A percentile compares a stretch with the other conserved stretches of the same genome.
Evolutionary conservation across 495 filamentous ascomycete genomes (phyloP).

Genomic region (Hypoxylon rickii): DNA sequence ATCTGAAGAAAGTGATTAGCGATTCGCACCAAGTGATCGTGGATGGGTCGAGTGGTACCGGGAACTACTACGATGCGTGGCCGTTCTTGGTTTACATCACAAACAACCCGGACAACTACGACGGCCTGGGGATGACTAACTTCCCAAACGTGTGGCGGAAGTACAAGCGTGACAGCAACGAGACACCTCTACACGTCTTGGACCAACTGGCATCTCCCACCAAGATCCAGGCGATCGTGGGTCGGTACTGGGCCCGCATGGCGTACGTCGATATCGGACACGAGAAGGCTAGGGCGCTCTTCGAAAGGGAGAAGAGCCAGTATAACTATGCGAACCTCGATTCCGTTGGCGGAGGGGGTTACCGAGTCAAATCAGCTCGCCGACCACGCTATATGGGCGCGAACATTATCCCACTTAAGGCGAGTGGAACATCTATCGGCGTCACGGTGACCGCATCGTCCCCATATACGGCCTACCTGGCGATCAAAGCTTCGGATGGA

Average conservation of each 20-base stretch:
- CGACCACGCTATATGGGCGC: constrained; percentile 52
- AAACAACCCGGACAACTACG: constrained; percentile 48
- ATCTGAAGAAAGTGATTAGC: constrained; percentile 48
- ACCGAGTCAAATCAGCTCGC: constrained; percentile 47
- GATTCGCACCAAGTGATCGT: constrained; percentile 52
- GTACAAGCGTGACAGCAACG: constrained; percentile 49
- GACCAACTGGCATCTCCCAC: constrained; percentile 38
- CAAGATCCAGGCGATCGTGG: constrained; percentile 46
- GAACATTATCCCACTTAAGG: constrained; percentile 50
- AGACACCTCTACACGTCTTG: constrained; percentile 49
- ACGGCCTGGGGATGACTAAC: constrained; percentile 42
- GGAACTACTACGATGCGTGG: constrained; percentile 46
- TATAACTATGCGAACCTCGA: constrained; percentile 51
- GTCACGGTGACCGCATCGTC: constrained; percentile 39
- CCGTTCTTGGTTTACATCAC: constrained; percentile 49
- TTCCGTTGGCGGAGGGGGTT: constrained; percentile 41
- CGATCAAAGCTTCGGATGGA: constrained; percentile 38
- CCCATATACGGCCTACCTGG: constrained; percentile 42
- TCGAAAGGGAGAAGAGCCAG: constrained; percentile 34
- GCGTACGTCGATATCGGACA: constrained; percentile 52
- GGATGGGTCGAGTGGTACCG: constrained; percentile 42
- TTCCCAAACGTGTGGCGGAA: constrained; percentile 46
- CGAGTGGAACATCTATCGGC: constrained; percentile 32
- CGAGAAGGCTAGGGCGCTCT: constrained; percentile 41
- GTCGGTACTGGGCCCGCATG: constrained; percentile 53